Evolutionary conservation across 352 stramenopile species (phyloP), one percentile per base, ranked within the genome.

Genomic region (Globisporangium alternatum): DNA sequence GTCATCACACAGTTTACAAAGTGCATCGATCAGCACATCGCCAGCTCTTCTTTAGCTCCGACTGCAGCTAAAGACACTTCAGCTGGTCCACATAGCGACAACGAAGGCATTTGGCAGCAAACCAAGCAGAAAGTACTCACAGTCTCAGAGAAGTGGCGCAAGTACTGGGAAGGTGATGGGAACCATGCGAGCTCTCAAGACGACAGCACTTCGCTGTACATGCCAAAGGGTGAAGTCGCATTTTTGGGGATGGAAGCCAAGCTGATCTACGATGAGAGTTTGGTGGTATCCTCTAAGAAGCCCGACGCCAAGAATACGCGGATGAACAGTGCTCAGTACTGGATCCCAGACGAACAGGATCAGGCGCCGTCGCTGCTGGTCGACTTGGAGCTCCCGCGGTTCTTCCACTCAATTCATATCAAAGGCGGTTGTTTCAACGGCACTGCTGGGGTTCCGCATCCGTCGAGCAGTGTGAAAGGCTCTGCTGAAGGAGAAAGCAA

Each of bases 331-430:
- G 8, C 62, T 10, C 74, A 89, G 43, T 87, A 75, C 53, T 93
- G 85, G 86, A 52, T 82, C 9, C 73, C 81, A 21, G 74, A 90
- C 6, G 62, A 76, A 9, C 65, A 80, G 25, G 86, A 94, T 47
- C 44, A 67, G 2, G 51, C 77, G 10, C 81, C 85, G 5, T 88
- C 83, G 2, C 37, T 91, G 2, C 70, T 88, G 9, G 70, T 95
- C 7, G 86, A 95, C 60, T 74, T 95, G 2, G 83, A 90, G 57
- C 71, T 89, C 22, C 81, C 85, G 10, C 75, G 81, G 6, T 81
- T 85, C 56, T 76, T 95, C 15, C 69, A 90, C 25, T 82, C 85
- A 1, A 30, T 95, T 31, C 62, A 44, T 28, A 70, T 93, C n/a
- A 78, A 79, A 39, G 86, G 86, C 48, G 83, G 82, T 12, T 78